Evolutionary conservation across 2,329 filamentous ascomycete species (phyloP), one percentile per base, ranked within the genome.

Genomic region (Diaporthe amygdali): DNA sequence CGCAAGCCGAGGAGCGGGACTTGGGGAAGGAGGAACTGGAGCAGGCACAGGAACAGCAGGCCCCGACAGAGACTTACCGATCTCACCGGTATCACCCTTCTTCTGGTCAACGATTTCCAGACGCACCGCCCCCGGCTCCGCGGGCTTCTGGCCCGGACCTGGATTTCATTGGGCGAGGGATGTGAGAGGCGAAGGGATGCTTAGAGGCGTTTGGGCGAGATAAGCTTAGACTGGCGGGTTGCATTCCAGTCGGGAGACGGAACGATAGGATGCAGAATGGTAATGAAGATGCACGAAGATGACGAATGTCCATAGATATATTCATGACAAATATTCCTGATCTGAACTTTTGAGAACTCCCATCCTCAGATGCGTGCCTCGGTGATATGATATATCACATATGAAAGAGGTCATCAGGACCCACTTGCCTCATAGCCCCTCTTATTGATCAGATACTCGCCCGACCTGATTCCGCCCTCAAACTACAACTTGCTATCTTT

Each of bases 81-180:
- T 68, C 63, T 6, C 71, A 73, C 47, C 55, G 69, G 8, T 73
- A 73, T 14, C 71, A 73, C 22, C 69, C 71, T 0, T 61, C 54
- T n/a, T 73, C 71, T 17, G 71, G 69, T 1, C 55, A 67, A 44
- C 64, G 71, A 32, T 66, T 66, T 27, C 64, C 63, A 32, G 69
- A 61, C 4, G 64, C 51, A 22, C 71, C 71, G 8, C 71, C 71
- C 2, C 47, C 61, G 25, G 47, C 55, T 22, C 37, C 34, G 12
- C n/a, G 37, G 32, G 52, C 59, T 22, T n/a, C 39, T 7, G 61
- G 41, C 4, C 71, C 69, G 8, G 56, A 66, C 39, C 17, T 68
- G 41, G 71, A 71, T 20, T 73, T 73, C 25, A 73, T 73, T 6
- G 71, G 68, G n/a, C 56, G 68, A 14, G 71, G 61, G 3, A 56